These are phyloP conservation scores for Gnaphalium uliginosum DNA, from an alignment of 129 eudicot species.

Conservation along the genomic window DNA sequence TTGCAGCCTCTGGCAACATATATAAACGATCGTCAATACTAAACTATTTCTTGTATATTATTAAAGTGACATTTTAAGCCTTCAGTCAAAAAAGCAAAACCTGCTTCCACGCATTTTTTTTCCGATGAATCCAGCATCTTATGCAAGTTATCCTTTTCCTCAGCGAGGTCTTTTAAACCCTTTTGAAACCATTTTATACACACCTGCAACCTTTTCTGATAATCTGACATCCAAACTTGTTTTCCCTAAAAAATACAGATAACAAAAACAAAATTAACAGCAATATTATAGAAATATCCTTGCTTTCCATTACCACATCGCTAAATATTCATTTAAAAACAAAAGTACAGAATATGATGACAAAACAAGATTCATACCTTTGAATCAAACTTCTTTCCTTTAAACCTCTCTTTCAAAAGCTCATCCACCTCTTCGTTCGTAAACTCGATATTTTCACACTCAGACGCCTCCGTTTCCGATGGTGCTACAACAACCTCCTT, in stretches of 20 bases:
- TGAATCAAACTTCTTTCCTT: constrained; percentile 53
- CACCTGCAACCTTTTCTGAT: constrained; percentile 43
- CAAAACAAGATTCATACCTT: constrained; percentile 42
- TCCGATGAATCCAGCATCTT: constrained; percentile 44
- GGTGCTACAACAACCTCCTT: constrained; percentile 38
- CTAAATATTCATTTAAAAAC: background rate
- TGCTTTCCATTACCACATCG: constrained; percentile 3
- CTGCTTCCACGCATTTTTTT: constrained; percentile 42
- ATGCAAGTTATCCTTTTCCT: constrained; percentile 45
- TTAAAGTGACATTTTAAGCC: background rate
- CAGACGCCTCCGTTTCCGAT: constrained; percentile 38
- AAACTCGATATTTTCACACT: constrained; percentile 45
- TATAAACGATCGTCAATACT: background rate
- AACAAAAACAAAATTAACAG: constrained; percentile 8
- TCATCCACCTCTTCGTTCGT: constrained; percentile 56
- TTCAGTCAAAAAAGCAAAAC: constrained; percentile 25
- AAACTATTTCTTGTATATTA: background rate
- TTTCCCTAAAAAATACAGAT: constrained; percentile 32
- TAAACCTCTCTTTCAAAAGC: constrained; percentile 49
- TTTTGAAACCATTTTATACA: constrained; percentile 61
- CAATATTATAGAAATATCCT: background rate
- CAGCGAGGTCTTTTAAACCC: constrained; percentile 38
- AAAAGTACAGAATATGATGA: background rate
- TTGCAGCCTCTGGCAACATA: constrained; percentile 42
- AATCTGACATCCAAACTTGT: constrained; percentile 43